These are phyloP conservation scores for Amanita rimosa DNA, from an alignment of 768 basidiomycete species.

Conservation along the genomic window DNA sequence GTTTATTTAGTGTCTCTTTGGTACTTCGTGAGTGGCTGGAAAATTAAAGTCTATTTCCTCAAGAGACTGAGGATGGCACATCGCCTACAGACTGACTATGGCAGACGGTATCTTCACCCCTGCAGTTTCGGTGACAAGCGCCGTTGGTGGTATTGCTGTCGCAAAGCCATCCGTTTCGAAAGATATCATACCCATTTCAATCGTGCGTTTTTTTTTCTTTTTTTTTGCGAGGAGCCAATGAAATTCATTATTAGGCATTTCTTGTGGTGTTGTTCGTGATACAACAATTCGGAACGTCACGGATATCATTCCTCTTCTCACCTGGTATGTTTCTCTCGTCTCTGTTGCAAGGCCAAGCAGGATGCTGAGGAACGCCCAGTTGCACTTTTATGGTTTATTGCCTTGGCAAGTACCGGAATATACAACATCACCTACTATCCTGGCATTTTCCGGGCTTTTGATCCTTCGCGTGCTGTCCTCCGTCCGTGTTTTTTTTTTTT, in stretches of 20 bases:
- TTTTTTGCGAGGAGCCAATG: too few relatives aligned
- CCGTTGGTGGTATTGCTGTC: constrained; percentile 55
- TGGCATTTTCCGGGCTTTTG: constrained; percentile 54
- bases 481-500: constrained; percentile 23
- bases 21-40: constrained; percentile 29
- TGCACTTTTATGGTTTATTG: constrained; percentile 43
- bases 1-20: constrained; percentile 49
- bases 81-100: constrained; percentile 44
- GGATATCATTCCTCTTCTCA: constrained; percentile 39
- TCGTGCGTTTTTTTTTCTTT: constrained; percentile 38
- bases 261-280: constrained; percentile 44
- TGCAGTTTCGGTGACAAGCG: constrained; percentile 58
- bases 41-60: constrained; percentile 9
- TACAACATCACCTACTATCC: constrained; percentile 46
- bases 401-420: constrained; percentile 42
- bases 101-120: constrained; percentile 62
- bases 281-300: constrained; percentile 49
- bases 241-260: constrained; percentile 27
- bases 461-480: constrained; percentile 57
- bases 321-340: constrained; percentile 27
- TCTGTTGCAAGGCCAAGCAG: neutral
- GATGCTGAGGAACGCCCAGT: constrained; percentile 18
- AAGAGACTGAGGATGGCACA: constrained; percentile 11
- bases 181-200: constrained; percentile 47
- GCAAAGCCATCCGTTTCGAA: constrained; percentile 35